A percentile compares a stretch with the other conserved stretches of the same genome.
Evolutionary conservation across 768 basidiomycete genomes (phyloP).

Genomic region (Serendipita sp.): DNA sequence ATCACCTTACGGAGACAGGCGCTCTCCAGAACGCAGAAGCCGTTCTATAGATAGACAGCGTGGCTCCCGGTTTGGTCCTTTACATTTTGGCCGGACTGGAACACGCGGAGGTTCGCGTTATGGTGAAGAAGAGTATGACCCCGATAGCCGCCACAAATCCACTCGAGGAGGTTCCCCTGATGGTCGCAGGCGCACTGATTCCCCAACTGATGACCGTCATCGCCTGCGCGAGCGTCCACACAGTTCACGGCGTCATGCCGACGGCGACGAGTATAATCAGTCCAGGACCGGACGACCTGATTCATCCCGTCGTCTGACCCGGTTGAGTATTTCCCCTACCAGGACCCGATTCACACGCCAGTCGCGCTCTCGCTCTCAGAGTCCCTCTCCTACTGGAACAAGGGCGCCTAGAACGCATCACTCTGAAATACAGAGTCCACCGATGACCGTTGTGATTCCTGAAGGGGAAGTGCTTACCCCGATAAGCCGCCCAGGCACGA

Average conservation of each 20-base stretch:
- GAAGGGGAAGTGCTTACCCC: conserved; percentile 7
- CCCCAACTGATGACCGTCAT: neutral
- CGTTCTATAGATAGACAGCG: neutral
- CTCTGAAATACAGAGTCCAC: conserved; percentile 9
- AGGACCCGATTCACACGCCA: neutral
- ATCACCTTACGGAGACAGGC: neutral
- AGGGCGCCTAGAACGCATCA: neutral
- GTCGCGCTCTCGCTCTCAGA: conserved; percentile 8
- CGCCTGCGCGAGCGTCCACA: neutral
- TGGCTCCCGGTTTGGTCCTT: neutral
- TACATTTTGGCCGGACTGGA: neutral
- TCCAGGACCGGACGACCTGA: neutral
- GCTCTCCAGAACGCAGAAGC: conserved; percentile 1
- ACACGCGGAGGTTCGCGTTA: neutral
- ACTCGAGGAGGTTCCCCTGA: neutral
- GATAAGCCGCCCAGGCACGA: neutral
- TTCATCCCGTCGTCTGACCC: neutral
- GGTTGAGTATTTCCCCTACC: neutral
- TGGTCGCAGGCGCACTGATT: neutral
- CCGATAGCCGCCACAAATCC: neutral
- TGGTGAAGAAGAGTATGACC: neutral
- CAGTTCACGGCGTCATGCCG: neutral
- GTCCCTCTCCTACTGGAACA: neutral
- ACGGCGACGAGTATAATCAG: neutral
- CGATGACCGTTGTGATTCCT: conserved; percentile 9